Conservation (phyloP, 2,329 filamentous ascomycete species). For the Westerdykella aurantiaca region DNA sequence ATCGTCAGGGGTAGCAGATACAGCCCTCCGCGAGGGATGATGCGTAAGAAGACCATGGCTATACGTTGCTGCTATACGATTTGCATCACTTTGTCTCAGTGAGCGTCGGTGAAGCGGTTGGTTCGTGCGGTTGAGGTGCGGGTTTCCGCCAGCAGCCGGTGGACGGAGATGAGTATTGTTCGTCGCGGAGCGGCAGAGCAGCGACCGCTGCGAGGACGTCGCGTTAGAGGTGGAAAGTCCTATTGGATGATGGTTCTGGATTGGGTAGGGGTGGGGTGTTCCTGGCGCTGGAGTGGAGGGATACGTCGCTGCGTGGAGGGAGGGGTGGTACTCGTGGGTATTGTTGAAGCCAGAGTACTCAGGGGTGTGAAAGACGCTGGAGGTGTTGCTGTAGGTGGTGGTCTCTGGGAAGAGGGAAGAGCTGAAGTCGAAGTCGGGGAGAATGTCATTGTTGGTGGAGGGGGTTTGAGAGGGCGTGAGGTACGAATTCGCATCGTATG, state of each 20-base stretch:
- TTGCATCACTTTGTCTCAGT: constrained; percentile 20
- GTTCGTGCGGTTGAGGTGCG: constrained; percentile 4
- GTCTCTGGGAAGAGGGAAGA: not conserved
- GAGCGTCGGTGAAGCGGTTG: constrained; percentile 22
- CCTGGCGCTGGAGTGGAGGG: constrained; percentile 11
- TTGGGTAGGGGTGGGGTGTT: constrained; percentile 14
- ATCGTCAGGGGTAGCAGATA: too few species aligned
- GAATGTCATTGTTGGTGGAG: constrained; percentile 2
- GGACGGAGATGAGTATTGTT: constrained; percentile 4
- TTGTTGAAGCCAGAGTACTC: not conserved
- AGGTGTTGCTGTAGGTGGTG: not conserved
- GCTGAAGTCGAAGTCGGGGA: constrained; percentile 7
- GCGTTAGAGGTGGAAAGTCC: not conserved
- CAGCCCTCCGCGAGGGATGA: too few species aligned
- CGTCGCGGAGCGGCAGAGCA: constrained; percentile 2
- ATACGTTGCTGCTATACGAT: constrained; percentile 6
- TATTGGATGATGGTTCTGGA: constrained; percentile 9
- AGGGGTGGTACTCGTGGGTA: not conserved
- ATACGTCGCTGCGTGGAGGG: not conserved
- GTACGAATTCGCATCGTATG: not conserved
- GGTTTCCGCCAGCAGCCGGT: constrained; percentile 5
- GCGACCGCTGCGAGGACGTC: not conserved
- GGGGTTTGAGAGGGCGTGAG: constrained; percentile 2
- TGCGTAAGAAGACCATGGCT: not conserved
- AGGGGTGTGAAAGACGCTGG: not conserved